Conservation (phyloP, 1,139 yeast species). For the Suhomyces bokatorum region DNA sequence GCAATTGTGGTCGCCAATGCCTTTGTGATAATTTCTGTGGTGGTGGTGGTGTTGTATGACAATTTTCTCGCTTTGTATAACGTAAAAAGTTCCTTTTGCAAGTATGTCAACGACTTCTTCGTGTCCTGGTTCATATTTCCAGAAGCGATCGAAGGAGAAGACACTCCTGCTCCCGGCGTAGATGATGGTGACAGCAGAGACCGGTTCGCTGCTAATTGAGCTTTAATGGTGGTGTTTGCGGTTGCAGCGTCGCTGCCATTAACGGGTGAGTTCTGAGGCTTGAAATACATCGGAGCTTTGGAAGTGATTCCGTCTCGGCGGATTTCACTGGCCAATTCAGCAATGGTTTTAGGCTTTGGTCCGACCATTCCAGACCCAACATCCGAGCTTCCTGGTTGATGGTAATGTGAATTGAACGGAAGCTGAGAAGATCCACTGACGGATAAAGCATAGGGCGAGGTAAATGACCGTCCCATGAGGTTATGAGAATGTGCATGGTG, state of each 20-base stretch:
- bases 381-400: conserved; percentile 12
- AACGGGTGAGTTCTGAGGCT: conserved; percentile 25
- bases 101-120: conserved; percentile 61
- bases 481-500: conserved; percentile 29
- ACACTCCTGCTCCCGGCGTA: conserved; percentile 7
- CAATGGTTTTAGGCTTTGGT: conserved; percentile 48
- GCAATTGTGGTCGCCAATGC: conserved; percentile 93
- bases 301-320: conserved; percentile 39
- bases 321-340: conserved; percentile 57
- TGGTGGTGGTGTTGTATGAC: conserved; percentile 65
- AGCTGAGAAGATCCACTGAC: conserved; percentile 21
- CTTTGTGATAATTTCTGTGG: conserved; percentile 81
- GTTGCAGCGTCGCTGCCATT: conserved; percentile 1
- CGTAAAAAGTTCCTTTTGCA: conserved; percentile 70
- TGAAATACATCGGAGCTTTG: conserved; percentile 40
- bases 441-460: conserved; percentile 29
- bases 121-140: conserved; percentile 53
- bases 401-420: conserved; percentile 28
- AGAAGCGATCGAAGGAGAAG: conserved; percentile 17
- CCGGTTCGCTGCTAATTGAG: conserved; percentile 56
- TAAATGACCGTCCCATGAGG: conserved; percentile 29
- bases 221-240: conserved; percentile 38
- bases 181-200: conserved; percentile 20
- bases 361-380: conserved; percentile 1
- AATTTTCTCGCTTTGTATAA: conserved; percentile 70